A percentile compares a stretch with the other conserved stretches of the same genome.
Conservation (phyloP, 2,329 filamentous ascomycete species). For the Pestalotiopsis fici region DNA sequence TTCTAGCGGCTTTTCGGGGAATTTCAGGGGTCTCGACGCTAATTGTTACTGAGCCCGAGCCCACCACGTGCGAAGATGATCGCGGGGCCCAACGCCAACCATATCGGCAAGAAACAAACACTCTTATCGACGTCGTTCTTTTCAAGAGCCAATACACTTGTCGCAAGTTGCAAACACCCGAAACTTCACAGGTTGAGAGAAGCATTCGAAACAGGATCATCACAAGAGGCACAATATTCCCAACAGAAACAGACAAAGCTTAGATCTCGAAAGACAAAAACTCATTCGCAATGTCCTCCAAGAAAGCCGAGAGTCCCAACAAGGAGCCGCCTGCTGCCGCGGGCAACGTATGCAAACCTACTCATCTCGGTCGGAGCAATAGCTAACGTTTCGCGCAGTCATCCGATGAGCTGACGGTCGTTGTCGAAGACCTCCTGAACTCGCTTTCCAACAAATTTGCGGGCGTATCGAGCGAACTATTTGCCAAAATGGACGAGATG, state of each 20-base stretch:
- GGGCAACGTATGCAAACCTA: not conserved
- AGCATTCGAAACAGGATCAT: not conserved
- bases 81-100: not conserved
- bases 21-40: not conserved
- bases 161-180: no score
- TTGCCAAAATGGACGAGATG: constrained; percentile 96
- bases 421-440: constrained; percentile 85
- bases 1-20: not conserved
- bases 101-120: not conserved
- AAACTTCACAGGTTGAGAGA: not conserved
- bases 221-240: not conserved
- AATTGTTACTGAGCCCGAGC: not conserved
- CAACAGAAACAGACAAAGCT: not conserved
- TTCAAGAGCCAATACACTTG: not conserved
- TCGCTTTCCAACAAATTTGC: constrained; percentile 85
- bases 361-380: not conserved
- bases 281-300: constrained; percentile 22
- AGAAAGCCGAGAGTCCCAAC: constrained; percentile 19
- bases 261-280: not conserved
- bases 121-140: not conserved
- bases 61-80: not conserved
- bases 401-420: constrained; percentile 68
- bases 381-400: constrained; percentile 17
- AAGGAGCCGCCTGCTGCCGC: constrained; percentile 1
- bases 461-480: constrained; percentile 81